Conservation (phyloP, 345 rosid species). For the Eucalyptus marginata region DNA sequence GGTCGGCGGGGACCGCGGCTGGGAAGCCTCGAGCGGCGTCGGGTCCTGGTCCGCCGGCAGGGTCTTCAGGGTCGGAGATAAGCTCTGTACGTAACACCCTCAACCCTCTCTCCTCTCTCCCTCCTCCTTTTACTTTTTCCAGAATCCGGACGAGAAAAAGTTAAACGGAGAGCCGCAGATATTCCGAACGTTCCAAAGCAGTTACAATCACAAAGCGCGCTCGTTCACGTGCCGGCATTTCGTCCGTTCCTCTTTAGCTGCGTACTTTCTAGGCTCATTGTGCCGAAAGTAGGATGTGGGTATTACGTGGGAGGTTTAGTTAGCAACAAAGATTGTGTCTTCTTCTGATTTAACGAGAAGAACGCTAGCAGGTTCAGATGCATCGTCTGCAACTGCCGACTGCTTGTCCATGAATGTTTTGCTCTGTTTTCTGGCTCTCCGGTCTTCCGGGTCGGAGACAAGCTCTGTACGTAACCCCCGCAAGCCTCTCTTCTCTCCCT, state of each 20-base stretch:
- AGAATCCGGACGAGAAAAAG: background rate
- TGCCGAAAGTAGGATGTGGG: background rate
- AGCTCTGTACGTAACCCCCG: background rate
- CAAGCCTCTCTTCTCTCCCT: background rate
- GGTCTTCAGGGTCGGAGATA: conserved; percentile 47
- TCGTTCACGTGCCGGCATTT: background rate
- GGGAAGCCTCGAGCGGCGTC: conserved; percentile 31
- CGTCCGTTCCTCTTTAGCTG: background rate
- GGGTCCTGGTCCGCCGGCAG: conserved; percentile 38
- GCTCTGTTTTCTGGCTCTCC: background rate
- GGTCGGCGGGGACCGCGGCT: conserved; percentile 61
- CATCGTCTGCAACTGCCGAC: background rate
- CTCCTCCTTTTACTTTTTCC: background rate
- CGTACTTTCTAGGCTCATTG: background rate
- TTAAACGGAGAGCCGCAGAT: background rate
- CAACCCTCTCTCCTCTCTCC: background rate
- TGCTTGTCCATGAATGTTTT: background rate
- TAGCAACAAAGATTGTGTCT: background rate
- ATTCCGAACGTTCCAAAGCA: background rate
- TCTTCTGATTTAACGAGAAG: background rate
- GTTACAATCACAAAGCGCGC: no score
- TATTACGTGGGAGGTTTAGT: background rate
- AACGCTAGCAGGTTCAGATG: background rate
- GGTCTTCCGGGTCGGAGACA: background rate
- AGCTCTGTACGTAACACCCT: conserved; percentile 27